Evolutionary conservation across 352 stramenopile species (phyloP), one percentile per base, ranked within the genome.

Genomic region (Pythium brachiatum): DNA sequence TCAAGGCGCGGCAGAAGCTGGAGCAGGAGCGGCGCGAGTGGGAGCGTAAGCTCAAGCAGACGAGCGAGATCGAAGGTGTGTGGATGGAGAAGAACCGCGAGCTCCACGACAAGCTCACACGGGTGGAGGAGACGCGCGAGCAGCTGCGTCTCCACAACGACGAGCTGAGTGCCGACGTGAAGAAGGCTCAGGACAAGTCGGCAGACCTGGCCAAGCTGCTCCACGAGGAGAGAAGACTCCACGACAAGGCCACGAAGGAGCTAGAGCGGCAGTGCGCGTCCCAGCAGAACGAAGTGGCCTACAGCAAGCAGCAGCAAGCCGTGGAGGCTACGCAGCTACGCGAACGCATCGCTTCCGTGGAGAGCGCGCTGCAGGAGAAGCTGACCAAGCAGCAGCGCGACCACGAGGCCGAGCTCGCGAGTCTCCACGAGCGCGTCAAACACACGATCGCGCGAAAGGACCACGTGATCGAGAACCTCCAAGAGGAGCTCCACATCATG

Each of bases 21-120:
- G 79, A 83, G 48, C 60, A 83, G 16, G 82, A 94, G 63, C 76
- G 72, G 44, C 65, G 73, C n/a, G 82, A 90, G 27, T 86, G 71
- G 61, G 79, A 90, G 62, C 78, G 81, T 52, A 88, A 90, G 57
- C 73, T 89, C 58, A 85, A 86, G 65, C 81, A 90, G 60, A 87
- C 81, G 18, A 83, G 71, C 61, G 81, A 94, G 60, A 82, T 90
- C n/a, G 82, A 92, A 23, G 69, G 68, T 31, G 81, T 89, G n/a
- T 93, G 84, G 84, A 91, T 93, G 81, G 84, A 91, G 38, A 91
- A 93, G 72, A 91, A 88, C 60, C 76, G 80, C 18, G 81, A 90
- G 60, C 63, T 93, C 36, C 81, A 88, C 60, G 84, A 89, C 38
- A 88, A 89, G 48, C 59, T 86, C 34, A 68, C 66, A 54, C 79